Percentiles rank a stretch among this genome's conserved stretches.
Conservation (phyloP, 78 protist species). For the Dictyostelium intermedium region DNA sequence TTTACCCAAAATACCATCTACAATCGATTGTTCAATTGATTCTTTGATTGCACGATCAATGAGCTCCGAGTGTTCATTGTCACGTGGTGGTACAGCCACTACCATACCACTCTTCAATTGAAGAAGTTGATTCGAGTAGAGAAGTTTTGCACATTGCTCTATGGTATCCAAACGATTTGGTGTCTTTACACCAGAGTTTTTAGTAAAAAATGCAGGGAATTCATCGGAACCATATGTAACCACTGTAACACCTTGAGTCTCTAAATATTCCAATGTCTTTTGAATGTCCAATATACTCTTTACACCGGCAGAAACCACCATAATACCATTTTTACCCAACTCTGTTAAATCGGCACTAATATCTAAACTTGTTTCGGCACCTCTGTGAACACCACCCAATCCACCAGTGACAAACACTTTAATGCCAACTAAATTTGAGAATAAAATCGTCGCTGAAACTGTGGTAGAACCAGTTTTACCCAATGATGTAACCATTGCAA, state of each 20-base stretch:
- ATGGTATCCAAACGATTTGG: constrained; percentile 19
- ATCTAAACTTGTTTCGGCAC: constrained; percentile 90
- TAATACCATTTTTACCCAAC: constrained; percentile 93
- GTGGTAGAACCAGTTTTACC: constrained; percentile 94
- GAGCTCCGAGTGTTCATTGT: constrained; percentile 27
- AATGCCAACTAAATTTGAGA: constrained; percentile 81
- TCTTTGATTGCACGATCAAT: constrained; percentile 71
- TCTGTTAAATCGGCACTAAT: constrained; percentile 97
- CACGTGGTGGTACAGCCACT: constrained; percentile 87
- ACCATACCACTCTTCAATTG: constrained; percentile 77
- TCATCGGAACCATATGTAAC: constrained; percentile 45
- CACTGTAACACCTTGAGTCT: constrained; percentile 94
- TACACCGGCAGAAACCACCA: constrained; percentile 98
- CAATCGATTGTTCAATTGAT: constrained; percentile 52
- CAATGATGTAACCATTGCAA: constrained; percentile 83
- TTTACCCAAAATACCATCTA: constrained; percentile 77
- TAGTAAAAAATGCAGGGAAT: constrained; percentile 94
- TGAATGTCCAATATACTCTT: constrained; percentile 97
- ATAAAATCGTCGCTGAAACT: constrained; percentile 95
- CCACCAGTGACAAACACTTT: constrained; percentile 96
- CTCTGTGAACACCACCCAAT: constrained; percentile 97
- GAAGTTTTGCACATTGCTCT: constrained; percentile 32
- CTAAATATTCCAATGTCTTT: constrained; percentile 85
- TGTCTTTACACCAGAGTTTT: constrained; percentile 10
- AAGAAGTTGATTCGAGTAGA: constrained; percentile 17